phyloP scores from a whole-genome alignment of 2,329 filamentous ascomycete genomes.

The Alternaria arborescens region DNA sequence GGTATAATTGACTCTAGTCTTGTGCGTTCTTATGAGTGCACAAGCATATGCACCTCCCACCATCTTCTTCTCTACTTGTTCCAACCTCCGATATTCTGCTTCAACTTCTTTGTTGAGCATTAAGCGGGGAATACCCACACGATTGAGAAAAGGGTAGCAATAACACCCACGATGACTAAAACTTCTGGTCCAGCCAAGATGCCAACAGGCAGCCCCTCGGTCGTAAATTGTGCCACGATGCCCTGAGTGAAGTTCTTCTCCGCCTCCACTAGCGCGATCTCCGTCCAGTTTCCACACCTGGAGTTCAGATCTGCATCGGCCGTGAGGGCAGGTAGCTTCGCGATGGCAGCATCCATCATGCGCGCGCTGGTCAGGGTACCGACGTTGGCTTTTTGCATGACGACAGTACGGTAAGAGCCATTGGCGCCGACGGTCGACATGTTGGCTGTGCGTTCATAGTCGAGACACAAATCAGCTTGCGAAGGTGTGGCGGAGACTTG shows the following conservation, averaged over 20 bases:
- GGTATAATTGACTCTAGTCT: slow-evolving; percentile 5
- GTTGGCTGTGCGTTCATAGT: slow-evolving; percentile 59
- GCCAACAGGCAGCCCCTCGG: slow-evolving; percentile 41
- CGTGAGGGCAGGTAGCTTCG: slow-evolving; percentile 51
- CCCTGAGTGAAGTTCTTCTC: slow-evolving; percentile 57
- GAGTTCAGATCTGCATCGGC: slow-evolving; percentile 54
- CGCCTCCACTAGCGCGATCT: slow-evolving; percentile 56
- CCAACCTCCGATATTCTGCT: neutral
- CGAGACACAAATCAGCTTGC: slow-evolving; percentile 47
- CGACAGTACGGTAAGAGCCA: slow-evolving; percentile 57
- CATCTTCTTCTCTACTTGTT: neutral
- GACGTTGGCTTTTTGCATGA: slow-evolving; percentile 54
- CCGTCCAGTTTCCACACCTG: slow-evolving; percentile 58
- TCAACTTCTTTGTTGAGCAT: neutral
- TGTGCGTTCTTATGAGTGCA: neutral
- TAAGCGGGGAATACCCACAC: slow-evolving; percentile 37
- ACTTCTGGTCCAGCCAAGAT: slow-evolving; percentile 39
- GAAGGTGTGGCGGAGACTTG: slow-evolving; percentile 38
- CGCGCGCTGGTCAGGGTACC: slow-evolving; percentile 51
- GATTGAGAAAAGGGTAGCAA: slow-evolving; percentile 27
- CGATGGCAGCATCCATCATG: slow-evolving; percentile 56
- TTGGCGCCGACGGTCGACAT: slow-evolving; percentile 58
- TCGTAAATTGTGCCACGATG: slow-evolving; percentile 50
- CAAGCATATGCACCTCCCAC: neutral
- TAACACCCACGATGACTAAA: slow-evolving; percentile 22